These are phyloP conservation scores for Crotalaria pallida DNA, from an alignment of 306 rosid species.

Conservation along the genomic window DNA sequence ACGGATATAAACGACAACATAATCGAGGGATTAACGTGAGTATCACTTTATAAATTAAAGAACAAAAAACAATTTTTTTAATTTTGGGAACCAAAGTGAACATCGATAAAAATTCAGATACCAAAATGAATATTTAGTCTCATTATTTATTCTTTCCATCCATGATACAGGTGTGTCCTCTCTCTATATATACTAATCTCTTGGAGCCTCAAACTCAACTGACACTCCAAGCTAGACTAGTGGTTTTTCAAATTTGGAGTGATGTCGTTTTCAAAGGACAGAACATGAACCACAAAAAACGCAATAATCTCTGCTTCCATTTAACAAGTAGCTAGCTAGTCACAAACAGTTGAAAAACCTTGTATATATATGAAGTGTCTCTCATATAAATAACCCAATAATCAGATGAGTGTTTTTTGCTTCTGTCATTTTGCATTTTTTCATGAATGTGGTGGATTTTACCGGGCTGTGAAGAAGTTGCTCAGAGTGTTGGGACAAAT, in stretches of 20 bases:
- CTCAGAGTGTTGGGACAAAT: too few species aligned
- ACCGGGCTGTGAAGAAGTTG: too few species aligned
- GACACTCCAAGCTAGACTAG: background rate
- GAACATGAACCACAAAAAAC: background rate
- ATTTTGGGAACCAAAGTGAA: too few species aligned
- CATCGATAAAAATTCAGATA: too few species aligned
- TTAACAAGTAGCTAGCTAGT: too few species aligned
- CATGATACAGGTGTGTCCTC: background rate
- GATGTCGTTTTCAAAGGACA: background rate
- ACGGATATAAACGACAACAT: too few species aligned
- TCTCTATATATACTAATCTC: background rate
- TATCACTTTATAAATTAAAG: too few species aligned
- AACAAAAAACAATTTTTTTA: too few species aligned
- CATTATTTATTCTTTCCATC: too few species aligned
- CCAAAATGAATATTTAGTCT: too few species aligned
- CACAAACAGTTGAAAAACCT: background rate
- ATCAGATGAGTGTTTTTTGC: background rate
- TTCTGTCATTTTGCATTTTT: background rate
- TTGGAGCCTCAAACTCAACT: background rate
- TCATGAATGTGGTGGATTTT: slow-evolving; percentile 11
- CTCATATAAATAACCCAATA: slow-evolving; percentile 9
- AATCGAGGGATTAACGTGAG: too few species aligned
- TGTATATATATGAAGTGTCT: slow-evolving; percentile 15
- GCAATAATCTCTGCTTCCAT: slow-evolving; percentile 1
- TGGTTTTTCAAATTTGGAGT: slow-evolving; percentile 14